Evolutionary conservation across 1,284 basidiomycete species (phyloP).

Genomic region (Leccinum fuscescens): DNA sequence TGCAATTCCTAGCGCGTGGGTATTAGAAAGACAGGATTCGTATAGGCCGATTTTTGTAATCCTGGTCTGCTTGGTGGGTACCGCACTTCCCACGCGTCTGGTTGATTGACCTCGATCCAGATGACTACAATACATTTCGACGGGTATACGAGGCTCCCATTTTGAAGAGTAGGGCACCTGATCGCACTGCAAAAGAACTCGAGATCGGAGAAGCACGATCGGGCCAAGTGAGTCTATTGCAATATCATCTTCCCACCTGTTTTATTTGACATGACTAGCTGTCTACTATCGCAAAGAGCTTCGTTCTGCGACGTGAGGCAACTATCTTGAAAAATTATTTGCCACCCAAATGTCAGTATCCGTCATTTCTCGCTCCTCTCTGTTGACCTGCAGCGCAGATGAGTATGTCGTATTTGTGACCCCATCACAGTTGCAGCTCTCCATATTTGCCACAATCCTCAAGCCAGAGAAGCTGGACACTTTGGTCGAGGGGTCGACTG

Average conservation of each 20-base stretch:
- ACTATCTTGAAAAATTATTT: constrained; percentile 81
- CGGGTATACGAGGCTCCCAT: constrained; percentile 90
- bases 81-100: constrained; percentile 2
- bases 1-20: neutral
- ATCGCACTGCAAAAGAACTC: constrained; percentile 67
- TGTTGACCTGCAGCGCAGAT: constrained; percentile 45
- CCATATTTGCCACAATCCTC: constrained; percentile 78
- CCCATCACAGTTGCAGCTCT: constrained; percentile 78
- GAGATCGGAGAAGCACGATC: constrained; percentile 75
- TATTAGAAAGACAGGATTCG: neutral
- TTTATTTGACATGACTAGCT: constrained; percentile 48
- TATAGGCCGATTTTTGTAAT: constrained; percentile 88
- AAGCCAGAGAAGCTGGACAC: constrained; percentile 65
- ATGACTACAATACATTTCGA: constrained; percentile 73
- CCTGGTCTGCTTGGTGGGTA: constrained; percentile 78
- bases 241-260: neutral
- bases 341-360: constrained; percentile 80
- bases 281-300: constrained; percentile 74
- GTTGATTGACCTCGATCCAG: constrained; percentile 33
- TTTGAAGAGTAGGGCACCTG: constrained; percentile 80
- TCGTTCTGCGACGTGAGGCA: constrained; percentile 88
- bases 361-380: neutral
- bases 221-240: constrained; percentile 52
- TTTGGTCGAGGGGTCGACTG: constrained; percentile 65
- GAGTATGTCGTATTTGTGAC: constrained; percentile 93